These are phyloP conservation scores for Lobosporangium transversale DNA, from an alignment of 192 early-diverging fungal species.

Conservation along the genomic window DNA sequence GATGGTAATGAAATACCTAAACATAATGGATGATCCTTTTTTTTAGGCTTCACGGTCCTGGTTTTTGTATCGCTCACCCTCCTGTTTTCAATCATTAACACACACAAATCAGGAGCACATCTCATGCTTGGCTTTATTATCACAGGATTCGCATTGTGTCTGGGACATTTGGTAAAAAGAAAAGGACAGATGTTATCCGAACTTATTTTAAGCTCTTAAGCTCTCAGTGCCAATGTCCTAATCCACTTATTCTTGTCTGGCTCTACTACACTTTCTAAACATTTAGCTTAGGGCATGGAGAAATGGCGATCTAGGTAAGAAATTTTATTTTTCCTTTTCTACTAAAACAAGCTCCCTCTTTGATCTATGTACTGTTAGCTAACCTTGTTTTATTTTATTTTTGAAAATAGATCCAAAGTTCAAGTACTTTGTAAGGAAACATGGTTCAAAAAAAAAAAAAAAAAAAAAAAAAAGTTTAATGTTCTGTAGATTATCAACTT, in stretches of 20 bases:
- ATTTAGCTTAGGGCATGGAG: slow-evolving; percentile 40
- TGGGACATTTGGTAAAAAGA: slow-evolving; percentile 35
- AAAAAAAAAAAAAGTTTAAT: too few species aligned
- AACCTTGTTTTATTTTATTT: neutral
- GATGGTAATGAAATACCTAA: neutral
- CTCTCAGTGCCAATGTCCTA: too few species aligned
- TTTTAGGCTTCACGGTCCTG: slow-evolving; percentile 28
- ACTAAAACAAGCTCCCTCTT: too few species aligned
- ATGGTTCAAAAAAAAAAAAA: too few species aligned
- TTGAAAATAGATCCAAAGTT: slow-evolving; percentile 44
- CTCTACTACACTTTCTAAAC: neutral
- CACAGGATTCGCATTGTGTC: slow-evolving; percentile 49
- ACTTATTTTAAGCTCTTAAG: too few species aligned
- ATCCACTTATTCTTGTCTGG: too few species aligned
- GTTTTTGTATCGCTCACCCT: slow-evolving; percentile 45
- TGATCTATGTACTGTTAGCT: too few species aligned
- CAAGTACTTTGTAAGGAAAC: slow-evolving; percentile 50
- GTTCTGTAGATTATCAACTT: neutral
- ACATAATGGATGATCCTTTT: too few species aligned
- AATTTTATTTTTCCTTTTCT: neutral
- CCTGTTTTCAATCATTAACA: slow-evolving; percentile 51
- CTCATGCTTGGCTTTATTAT: slow-evolving; percentile 45
- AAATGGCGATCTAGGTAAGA: slow-evolving; percentile 45
- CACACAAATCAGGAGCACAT: slow-evolving; percentile 50
- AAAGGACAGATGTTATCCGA: too few species aligned